Base-by-base conservation (phyloP, 345 rosid genomes). In the Jatropha curcas region DNA sequence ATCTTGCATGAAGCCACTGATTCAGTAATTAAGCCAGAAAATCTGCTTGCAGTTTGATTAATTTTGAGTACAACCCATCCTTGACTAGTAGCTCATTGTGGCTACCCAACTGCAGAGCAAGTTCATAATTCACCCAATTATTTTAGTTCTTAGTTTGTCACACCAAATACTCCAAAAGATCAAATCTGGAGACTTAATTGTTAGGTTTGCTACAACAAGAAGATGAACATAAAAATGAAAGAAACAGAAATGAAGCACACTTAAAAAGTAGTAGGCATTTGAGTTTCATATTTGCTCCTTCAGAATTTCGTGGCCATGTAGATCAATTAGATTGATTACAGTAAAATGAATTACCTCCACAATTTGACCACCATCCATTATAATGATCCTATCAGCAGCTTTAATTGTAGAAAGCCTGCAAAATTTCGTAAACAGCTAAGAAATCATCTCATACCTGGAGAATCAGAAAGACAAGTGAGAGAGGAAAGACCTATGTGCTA, bases 361-460 rank as follows among this genome's bases (percentile, higher is more conserved):
- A 10, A 94, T 82, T 77, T 71, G 82, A 79, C 98, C 99, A 35
- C 86, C 70, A 59, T 89, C 92, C 97, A 94, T 90, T 70, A 87
- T 97, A 65, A 94, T 91, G 27, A 94, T 92, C 80, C 89, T 83
- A 82, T 94, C 95, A 9, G 97, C 99, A 76, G 93, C 91, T 81
- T 90, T 93, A 58, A 90, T 82, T 19, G 98, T 94, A 5, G 99
- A 94, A 59, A 94, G 96, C 86, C 98, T 94, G 88, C 66, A 75
- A 74, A 74, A 31, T 74, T 74, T 17, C 17, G 24, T 53, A 12
- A n/a, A 27, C 27, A 25, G 22, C 25, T 7, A 48, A 35, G 34
- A 48, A 28, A 48, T 1, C 48, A 16, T 48, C 39, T 27, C 25
- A 66, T n/a, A 51, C 78, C 27, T 65, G 6, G 4, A 55, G 50